Evolutionary conservation across 2,329 filamentous ascomycete genomes (phyloP), one percentile per base, ranked within the genome.

Genomic region (Sporothrix sp.): DNA sequence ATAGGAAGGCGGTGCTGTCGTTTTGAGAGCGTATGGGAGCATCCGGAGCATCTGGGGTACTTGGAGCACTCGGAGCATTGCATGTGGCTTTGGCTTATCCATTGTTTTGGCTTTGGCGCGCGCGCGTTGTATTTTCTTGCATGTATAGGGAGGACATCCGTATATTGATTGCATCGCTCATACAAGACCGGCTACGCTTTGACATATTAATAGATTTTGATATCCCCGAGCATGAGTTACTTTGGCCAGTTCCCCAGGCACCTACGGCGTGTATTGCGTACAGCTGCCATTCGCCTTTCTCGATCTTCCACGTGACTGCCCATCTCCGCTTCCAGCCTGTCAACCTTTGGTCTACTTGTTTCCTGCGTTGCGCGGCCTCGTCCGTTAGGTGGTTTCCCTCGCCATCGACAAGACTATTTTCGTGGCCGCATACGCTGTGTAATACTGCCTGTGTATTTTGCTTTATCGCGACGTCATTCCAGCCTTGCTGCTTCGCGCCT

Each of bases 201-300:
- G n/a, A n/a, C n/a, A n/a, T n/a, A n/a, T n/a, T n/a, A 32, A 48
- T 48, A 48, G 35, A 48, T n/a, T 30, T 16, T 39, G 20, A 48
- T 48, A 38, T 39, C 45, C 45, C 16, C 25, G 23, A 1, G 7
- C 10, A 35, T 10, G 13, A 32, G n/a, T n/a, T n/a, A n/a, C n/a
- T n/a, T n/a, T n/a, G n/a, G n/a, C n/a, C n/a, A n/a, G n/a, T n/a
- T n/a, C n/a, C n/a, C n/a, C n/a, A n/a, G n/a, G n/a, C n/a, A n/a
- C n/a, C n/a, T n/a, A n/a, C n/a, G n/a, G n/a, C n/a, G n/a, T n/a
- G n/a, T n/a, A n/a, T n/a, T n/a, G n/a, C n/a, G n/a, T n/a, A n/a
- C n/a, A n/a, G n/a, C n/a, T n/a, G n/a, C n/a, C n/a, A n/a, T n/a
- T n/a, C n/a, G n/a, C n/a, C n/a, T n/a, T n/a, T n/a, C n/a, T n/a